phyloP scores from a whole-genome alignment of 2,329 filamentous ascomycete genomes.

The Neopestalotiopsis sp. region DNA sequence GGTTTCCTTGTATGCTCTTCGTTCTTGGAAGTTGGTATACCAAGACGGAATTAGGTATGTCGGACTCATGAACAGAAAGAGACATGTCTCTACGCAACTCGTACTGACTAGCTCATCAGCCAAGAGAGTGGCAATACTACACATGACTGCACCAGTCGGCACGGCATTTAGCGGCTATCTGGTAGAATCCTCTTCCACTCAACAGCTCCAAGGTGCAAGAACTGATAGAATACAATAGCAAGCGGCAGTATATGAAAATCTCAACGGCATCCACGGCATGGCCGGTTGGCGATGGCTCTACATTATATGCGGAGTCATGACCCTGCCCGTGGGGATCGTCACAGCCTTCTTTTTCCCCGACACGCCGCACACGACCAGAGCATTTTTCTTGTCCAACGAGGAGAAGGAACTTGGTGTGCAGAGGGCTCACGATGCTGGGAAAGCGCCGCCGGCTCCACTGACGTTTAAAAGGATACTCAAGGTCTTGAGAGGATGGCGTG shows the following conservation, averaged over 20 bases:
- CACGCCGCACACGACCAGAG: constrained; percentile 15
- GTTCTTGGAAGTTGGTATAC: constrained; percentile 19
- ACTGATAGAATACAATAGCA: constrained; percentile 1
- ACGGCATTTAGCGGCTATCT: constrained; percentile 18
- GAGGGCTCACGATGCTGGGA: constrained; percentile 10
- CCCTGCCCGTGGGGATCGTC: constrained; percentile 7
- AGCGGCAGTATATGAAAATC: constrained; percentile 17
- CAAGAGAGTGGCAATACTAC: constrained; percentile 17
- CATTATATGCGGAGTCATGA: constrained; percentile 20
- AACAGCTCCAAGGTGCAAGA: background rate
- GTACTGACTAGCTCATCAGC: background rate
- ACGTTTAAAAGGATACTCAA: background rate
- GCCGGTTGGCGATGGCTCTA: constrained; percentile 19
- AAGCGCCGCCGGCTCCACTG: constrained; percentile 6
- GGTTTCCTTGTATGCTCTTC: constrained; percentile 14
- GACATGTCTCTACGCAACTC: background rate
- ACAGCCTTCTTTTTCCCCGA: constrained; percentile 18
- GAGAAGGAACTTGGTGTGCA: constrained; percentile 6
- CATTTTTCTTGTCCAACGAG: constrained; percentile 6
- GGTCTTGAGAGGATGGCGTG: constrained; percentile 11
- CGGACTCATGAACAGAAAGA: background rate
- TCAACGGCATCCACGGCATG: constrained; percentile 15
- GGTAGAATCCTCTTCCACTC: background rate
- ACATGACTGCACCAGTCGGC: constrained; percentile 19
- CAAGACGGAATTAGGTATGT: constrained; percentile 18